These are phyloP conservation scores for Cystobasidium onofrii DNA, from an alignment of 768 basidiomycete species.

Conservation along the genomic window DNA sequence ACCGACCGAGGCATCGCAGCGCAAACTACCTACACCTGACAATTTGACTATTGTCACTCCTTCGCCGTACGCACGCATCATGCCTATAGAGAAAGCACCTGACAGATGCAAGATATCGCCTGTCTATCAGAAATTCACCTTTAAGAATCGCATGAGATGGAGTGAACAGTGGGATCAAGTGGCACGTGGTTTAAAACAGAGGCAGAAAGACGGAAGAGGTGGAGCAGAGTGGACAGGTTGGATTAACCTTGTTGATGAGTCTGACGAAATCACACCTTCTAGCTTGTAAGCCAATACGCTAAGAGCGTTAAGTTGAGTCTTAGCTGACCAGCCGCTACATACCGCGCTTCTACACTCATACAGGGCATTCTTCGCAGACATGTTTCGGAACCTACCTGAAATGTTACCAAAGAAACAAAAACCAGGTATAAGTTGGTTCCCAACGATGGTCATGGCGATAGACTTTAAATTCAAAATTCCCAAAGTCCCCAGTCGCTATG, in stretches of 20 bases:
- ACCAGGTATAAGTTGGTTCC: conserved; percentile 22
- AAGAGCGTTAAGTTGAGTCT: no score
- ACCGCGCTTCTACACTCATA: not conserved
- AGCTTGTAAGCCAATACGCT: conserved; percentile 17
- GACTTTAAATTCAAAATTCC: conserved; percentile 28
- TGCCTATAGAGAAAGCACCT: not conserved
- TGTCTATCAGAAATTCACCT: conserved; percentile 19
- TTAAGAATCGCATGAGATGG: conserved; percentile 19
- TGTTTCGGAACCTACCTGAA: conserved; percentile 27
- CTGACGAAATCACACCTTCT: conserved; percentile 3
- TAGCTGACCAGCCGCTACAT: no score
- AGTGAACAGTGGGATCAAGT: conserved; percentile 9
- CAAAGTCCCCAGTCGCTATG: not conserved
- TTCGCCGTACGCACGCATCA: conserved; percentile 6
- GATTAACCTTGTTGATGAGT: not conserved
- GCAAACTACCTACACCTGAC: conserved; percentile 19
- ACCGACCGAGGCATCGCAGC: not conserved
- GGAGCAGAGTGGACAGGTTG: conserved; percentile 21
- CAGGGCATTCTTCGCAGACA: conserved; percentile 25
- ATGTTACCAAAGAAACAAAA: conserved; percentile 9
- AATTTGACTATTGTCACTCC: conserved; percentile 10
- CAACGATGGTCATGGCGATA: conserved; percentile 24
- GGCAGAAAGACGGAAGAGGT: not conserved
- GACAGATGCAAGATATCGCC: not conserved
- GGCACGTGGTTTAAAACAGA: not conserved